Conservation (phyloP, 805 yeast genomes). For the Kuraishia borneana region DNA sequence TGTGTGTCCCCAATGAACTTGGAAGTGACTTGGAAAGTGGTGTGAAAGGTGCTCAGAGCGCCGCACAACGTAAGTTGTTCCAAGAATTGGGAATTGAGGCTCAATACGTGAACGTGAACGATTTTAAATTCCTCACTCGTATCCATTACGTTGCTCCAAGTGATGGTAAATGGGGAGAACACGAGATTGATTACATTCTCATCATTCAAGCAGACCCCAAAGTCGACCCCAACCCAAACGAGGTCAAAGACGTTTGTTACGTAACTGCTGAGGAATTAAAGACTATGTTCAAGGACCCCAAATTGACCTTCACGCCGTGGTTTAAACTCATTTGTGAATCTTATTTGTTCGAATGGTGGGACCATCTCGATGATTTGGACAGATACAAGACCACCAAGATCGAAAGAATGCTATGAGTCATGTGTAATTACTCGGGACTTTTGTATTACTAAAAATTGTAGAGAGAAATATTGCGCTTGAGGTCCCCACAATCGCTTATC, state of each 20-base stretch:
- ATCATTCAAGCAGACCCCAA: constrained; percentile 49
- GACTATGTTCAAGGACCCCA: constrained; percentile 58
- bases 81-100: constrained; percentile 85
- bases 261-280: constrained; percentile 60
- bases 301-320: constrained; percentile 89
- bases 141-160: constrained; percentile 90
- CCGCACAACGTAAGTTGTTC: constrained; percentile 84
- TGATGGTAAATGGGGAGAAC: constrained; percentile 90
- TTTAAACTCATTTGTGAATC: constrained; percentile 90
- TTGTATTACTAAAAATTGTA: background rate
- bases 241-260: constrained; percentile 72
- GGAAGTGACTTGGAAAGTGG: constrained; percentile 54
- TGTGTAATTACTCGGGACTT: background rate
- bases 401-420: constrained; percentile 33
- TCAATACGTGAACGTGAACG: constrained; percentile 46
- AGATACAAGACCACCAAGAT: constrained; percentile 33
- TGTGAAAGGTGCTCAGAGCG: constrained; percentile 68
- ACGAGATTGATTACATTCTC: constrained; percentile 91
- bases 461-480: too few relatives aligned
- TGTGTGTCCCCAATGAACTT: constrained; percentile 72
- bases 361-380: constrained; percentile 46
- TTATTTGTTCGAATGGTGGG: constrained; percentile 93
- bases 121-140: constrained; percentile 78
- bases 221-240: constrained; percentile 57
- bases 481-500: too few relatives aligned